These are phyloP conservation scores for Hortiboletus flavorubellus DNA, from an alignment of 768 basidiomycete species.

Conservation along the genomic window DNA sequence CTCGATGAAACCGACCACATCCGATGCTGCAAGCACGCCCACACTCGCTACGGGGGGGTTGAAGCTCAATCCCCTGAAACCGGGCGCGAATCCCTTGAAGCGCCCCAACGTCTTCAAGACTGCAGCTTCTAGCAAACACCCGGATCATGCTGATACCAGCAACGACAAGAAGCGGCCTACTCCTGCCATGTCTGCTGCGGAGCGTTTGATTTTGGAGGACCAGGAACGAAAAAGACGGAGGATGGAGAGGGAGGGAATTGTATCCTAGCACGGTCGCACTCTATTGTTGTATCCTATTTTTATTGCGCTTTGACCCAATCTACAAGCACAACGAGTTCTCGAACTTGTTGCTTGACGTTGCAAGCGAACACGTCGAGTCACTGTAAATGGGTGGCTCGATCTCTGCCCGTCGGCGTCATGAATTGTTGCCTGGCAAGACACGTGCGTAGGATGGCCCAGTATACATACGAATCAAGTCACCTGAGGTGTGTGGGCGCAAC, in stretches of 20 bases:
- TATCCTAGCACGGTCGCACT: slow-evolving; percentile 8
- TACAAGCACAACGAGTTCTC: too few species aligned
- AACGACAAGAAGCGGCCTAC: slow-evolving; percentile 62
- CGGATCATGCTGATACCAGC: slow-evolving; percentile 27
- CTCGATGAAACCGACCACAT: slow-evolving; percentile 48
- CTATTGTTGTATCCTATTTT: slow-evolving; percentile 4
- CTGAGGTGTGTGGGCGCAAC: too few species aligned
- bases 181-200: slow-evolving; percentile 74
- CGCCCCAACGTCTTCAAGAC: slow-evolving; percentile 74
- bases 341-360: too few species aligned
- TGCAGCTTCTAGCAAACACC: slow-evolving; percentile 31
- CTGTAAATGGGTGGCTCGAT: too few species aligned
- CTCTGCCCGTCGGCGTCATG: too few species aligned
- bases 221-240: slow-evolving; percentile 83
- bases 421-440: too few species aligned
- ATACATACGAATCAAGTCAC: too few species aligned
- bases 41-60: slow-evolving; percentile 39
- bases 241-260: slow-evolving; percentile 52
- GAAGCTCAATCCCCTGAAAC: slow-evolving; percentile 54
- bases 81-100: slow-evolving; percentile 59
- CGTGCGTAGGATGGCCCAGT: too few species aligned
- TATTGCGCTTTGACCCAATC: background rate
- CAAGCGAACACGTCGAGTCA: background rate
- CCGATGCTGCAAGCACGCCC: slow-evolving; percentile 26
- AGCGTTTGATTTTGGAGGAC: slow-evolving; percentile 84